Conservation (phyloP, 495 filamentous ascomycete genomes). For the Penicillium silybi region DNA sequence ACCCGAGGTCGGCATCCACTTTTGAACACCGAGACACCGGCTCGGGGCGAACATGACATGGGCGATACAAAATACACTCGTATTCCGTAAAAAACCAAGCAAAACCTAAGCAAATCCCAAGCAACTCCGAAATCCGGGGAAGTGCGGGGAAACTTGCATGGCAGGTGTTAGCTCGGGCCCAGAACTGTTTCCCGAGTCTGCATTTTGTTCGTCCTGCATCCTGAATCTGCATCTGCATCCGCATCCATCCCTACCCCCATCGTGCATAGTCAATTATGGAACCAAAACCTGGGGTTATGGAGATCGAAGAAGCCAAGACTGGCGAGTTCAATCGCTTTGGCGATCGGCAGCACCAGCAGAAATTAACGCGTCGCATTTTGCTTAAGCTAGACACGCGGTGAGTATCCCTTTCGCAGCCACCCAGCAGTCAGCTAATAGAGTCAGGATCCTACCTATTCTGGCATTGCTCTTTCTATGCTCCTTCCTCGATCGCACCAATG, state of each 20-base stretch:
- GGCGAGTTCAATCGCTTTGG: constrained; percentile 11
- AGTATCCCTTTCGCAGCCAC: background rate
- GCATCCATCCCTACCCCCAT: background rate
- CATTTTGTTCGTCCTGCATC: background rate
- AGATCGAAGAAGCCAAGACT: constrained; percentile 17
- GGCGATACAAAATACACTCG: background rate
- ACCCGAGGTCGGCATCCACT: background rate
- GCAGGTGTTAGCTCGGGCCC: constrained; percentile 3
- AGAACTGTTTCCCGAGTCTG: constrained; percentile 10
- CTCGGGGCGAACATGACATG: background rate
- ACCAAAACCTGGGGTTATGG: constrained; percentile 8
- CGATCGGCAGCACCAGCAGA: constrained; percentile 17
- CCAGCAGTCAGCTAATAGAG: background rate
- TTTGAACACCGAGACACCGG: background rate
- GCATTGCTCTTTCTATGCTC: constrained; percentile 51
- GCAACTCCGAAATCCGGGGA: constrained; percentile 12
- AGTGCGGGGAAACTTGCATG: constrained; percentile 6
- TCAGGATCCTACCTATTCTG: constrained; percentile 59
- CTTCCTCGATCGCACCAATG: constrained; percentile 54
- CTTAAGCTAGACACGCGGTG: constrained; percentile 55
- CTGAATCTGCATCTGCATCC: background rate
- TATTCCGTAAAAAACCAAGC: background rate
- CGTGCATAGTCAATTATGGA: constrained; percentile 14
- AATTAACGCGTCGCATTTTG: constrained; percentile 38
- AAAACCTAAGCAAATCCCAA: background rate